Base-by-base conservation (phyloP, 306 rosid genomes). In the Ammopiptanthus mongolicus region DNA sequence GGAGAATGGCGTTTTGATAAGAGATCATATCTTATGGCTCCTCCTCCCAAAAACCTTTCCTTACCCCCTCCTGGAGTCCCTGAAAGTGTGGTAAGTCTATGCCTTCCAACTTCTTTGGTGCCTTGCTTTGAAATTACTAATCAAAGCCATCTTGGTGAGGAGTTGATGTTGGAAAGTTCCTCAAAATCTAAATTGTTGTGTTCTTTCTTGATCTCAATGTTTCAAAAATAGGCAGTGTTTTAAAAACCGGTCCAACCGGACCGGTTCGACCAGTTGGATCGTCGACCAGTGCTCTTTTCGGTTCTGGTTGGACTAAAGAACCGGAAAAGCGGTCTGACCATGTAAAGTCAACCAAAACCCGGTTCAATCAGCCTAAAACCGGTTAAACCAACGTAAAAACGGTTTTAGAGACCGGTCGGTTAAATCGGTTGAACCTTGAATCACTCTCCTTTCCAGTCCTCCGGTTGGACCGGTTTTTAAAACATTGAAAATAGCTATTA, bases 1-100 rank as follows among this genome's bases (percentile, higher is more conserved):
- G 98, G 98, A 39, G 97, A 91, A 76, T 93, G 98, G 98, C 96
- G 92, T 62, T 93, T 93, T 63, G 97, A 93, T 87, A 93, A 93
- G 91, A 91, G 97, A 89, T 76, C 92, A 0, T 83, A 84, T 93
- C 93, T 93, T 65, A 62, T 65, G 73, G 86, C 88, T 76, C 98
- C 98, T 78, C 96, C 91, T 3, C 98, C 98, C 2, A 86, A 80
- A 82, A 88, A 91, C 76, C 82, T 93, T 71, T 60, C 98, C 59
- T 87, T 91, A 65, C 98, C 97, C 12, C 98, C 97, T 80, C 90
- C 93, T 1, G 97, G 92, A 69, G 92, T 93, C 84, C 98, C 98
- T 8, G 96, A 91, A 91, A 91, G 88, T 78, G 97, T 93, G 85
- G 98, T 91, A 81, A 89, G 98, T 84, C 29, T 60, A 25, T 61